Percentiles rank a stretch among this genome's conserved stretches.
Conservation (phyloP, 352 stramenopile genomes). For the Phytophthora sojae region DNA sequence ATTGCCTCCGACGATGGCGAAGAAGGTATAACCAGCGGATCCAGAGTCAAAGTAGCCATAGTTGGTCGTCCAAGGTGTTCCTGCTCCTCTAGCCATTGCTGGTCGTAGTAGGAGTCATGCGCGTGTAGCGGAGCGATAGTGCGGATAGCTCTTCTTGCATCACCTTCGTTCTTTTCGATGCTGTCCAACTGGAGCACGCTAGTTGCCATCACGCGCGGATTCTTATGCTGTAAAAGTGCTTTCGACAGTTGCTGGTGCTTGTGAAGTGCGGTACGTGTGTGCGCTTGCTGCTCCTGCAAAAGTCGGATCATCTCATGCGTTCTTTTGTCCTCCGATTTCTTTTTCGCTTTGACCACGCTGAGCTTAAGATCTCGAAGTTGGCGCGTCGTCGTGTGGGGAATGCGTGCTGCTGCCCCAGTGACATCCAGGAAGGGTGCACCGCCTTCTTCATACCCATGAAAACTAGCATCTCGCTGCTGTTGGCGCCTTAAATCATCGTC, state of each 20-base stretch:
- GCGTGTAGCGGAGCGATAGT: conserved; percentile 1
- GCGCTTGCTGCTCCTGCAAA: conserved; percentile 38
- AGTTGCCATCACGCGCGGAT: conserved; percentile 14
- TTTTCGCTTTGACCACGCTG: conserved; percentile 28
- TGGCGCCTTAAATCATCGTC: conserved; percentile 18
- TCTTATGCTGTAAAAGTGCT: conserved; percentile 11
- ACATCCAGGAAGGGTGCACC: conserved; percentile 33
- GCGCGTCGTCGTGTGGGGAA: conserved; percentile 35
- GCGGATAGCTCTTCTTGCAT: conserved; percentile 1
- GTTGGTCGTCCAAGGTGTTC: conserved; percentile 1
- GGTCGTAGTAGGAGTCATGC: conserved; percentile 1
- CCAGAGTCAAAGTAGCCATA: conserved; percentile 21
- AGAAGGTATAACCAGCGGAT: conserved; percentile 13
- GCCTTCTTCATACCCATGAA: conserved; percentile 35
- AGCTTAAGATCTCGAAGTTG: conserved; percentile 38
- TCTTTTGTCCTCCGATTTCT: conserved; percentile 28
- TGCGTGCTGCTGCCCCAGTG: conserved; percentile 30
- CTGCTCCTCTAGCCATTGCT: conserved; percentile 2
- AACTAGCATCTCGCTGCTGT: conserved; percentile 25
- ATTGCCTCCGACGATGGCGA: neutral
- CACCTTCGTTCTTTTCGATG: neutral
- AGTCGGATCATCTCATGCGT: conserved; percentile 35
- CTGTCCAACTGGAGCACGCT: conserved; percentile 23
- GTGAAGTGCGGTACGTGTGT: conserved; percentile 28
- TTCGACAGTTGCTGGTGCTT: conserved; percentile 27